These are phyloP conservation scores for Populus pruinosa DNA, from an alignment of 345 rosid species.

Conservation along the genomic window DNA sequence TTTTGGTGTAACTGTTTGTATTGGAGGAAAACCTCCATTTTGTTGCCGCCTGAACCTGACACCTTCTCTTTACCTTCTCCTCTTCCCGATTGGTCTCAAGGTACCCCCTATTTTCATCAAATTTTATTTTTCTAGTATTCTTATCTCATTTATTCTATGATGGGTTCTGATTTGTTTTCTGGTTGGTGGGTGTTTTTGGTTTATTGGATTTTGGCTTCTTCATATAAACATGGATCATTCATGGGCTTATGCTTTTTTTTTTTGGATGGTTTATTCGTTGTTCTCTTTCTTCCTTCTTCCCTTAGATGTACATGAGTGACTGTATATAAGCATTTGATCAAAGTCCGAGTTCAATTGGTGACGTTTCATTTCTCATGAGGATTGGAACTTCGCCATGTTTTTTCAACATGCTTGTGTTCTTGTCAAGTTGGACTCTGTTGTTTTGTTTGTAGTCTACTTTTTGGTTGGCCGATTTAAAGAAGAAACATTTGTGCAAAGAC, in stretches of 20 bases:
- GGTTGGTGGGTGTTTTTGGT: conserved; percentile 6
- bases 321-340: neutral
- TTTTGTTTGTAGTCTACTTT: neutral
- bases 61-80: conserved; percentile 64
- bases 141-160: neutral
- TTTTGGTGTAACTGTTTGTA: conserved; percentile 51
- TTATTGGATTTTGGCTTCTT: conserved; percentile 8
- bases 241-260: neutral
- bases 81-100: conserved; percentile 72
- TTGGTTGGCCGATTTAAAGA: neutral
- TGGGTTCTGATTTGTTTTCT: neutral
- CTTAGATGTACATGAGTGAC: neutral
- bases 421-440: neutral
- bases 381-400: neutral
- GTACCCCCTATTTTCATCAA: conserved; percentile 25
- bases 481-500: neutral
- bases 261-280: neutral
- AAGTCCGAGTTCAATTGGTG: neutral
- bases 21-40: conserved; percentile 32
- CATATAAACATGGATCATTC: neutral
- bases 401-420: neutral
- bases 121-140: neutral
- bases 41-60: conserved; percentile 34
- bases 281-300: neutral
- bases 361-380: neutral